Conservation (phyloP, 805 yeast species). For the Kuraishia molischiana region DNA sequence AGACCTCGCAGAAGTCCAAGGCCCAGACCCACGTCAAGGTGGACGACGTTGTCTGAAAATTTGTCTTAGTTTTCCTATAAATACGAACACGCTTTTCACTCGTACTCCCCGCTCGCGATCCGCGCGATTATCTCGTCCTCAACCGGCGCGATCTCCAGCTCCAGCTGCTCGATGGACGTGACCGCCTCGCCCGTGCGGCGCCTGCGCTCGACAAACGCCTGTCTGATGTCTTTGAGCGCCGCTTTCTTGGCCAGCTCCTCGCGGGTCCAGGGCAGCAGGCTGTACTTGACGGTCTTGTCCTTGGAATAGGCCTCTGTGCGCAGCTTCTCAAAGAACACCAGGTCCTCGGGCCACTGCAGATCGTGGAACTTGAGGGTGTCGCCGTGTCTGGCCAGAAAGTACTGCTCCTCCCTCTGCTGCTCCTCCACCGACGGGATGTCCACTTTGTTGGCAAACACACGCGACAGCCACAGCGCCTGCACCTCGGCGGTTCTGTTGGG, state of each 20-base stretch:
- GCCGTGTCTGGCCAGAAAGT: slow-evolving; percentile 30
- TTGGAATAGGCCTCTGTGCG: slow-evolving; percentile 22
- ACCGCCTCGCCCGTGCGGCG: not conserved
- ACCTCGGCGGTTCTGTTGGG: slow-evolving; percentile 53
- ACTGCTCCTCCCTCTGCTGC: slow-evolving; percentile 32
- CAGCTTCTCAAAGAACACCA: slow-evolving; percentile 35
- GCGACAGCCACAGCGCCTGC: slow-evolving; percentile 57
- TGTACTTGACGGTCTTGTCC: slow-evolving; percentile 12
- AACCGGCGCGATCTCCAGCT: not conserved
- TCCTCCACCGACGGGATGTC: slow-evolving; percentile 34
- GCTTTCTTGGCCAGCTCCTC: not conserved
- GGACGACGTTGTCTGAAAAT: not conserved
- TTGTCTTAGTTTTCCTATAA: too few species aligned
- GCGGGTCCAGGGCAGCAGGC: not conserved
- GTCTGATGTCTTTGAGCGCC: not conserved
- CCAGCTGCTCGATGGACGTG: not conserved
- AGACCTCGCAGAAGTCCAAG: not conserved
- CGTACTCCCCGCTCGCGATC: too few species aligned
- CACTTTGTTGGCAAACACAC: slow-evolving; percentile 50
- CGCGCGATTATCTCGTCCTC: not conserved
- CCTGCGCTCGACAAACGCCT: not conserved
- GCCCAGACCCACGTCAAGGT: not conserved
- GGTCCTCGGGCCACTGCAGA: slow-evolving; percentile 45
- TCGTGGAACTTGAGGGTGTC: slow-evolving; percentile 35
- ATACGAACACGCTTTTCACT: too few species aligned